These are phyloP conservation scores for Penicillium crustosum DNA, from an alignment of 2,329 filamentous ascomycete genomes.

Conservation along the genomic window DNA sequence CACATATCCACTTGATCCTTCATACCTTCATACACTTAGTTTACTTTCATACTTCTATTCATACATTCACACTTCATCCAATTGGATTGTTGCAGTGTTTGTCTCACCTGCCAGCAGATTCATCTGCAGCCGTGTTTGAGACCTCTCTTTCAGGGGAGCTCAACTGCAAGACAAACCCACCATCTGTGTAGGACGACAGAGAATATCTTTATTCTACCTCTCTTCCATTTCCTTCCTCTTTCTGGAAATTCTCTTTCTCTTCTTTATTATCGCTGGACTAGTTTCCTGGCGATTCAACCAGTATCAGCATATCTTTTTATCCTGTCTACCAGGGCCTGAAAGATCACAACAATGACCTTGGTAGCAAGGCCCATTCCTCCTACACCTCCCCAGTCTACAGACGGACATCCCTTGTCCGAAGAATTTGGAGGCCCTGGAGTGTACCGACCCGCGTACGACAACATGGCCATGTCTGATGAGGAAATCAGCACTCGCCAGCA, in stretches of 20 bases:
- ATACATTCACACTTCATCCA: conserved; percentile 1
- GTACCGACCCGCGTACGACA: conserved; percentile 16
- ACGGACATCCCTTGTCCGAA: conserved; percentile 23
- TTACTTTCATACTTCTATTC: neutral
- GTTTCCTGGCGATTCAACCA: conserved; percentile 4
- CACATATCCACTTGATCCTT: conserved; percentile 4
- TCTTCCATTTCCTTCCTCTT: conserved; percentile 27
- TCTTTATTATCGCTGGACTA: conserved; percentile 10
- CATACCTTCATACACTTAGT: neutral
- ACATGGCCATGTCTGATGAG: conserved; percentile 5
- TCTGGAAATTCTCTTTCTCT: conserved; percentile 17
- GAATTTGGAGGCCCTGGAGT: conserved; percentile 15
- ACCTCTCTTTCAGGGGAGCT: conserved; percentile 16
- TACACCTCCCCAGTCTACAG: conserved; percentile 33
- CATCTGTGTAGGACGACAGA: conserved; percentile 15
- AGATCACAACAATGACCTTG: conserved; percentile 12
- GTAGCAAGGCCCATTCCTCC: conserved; percentile 24
- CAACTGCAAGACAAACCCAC: conserved; percentile 14
- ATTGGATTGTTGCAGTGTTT: conserved; percentile 20
- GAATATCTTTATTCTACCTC: conserved; percentile 15
- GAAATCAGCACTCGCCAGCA: conserved; percentile 7
- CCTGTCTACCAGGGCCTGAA: conserved; percentile 4
- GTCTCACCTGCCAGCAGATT: conserved; percentile 16
- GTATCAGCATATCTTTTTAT: conserved; percentile 3
- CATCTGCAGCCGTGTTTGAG: conserved; percentile 19